Evolutionary conservation across 768 basidiomycete genomes (phyloP).

Genomic region (Xerocomus spinulosus): DNA sequence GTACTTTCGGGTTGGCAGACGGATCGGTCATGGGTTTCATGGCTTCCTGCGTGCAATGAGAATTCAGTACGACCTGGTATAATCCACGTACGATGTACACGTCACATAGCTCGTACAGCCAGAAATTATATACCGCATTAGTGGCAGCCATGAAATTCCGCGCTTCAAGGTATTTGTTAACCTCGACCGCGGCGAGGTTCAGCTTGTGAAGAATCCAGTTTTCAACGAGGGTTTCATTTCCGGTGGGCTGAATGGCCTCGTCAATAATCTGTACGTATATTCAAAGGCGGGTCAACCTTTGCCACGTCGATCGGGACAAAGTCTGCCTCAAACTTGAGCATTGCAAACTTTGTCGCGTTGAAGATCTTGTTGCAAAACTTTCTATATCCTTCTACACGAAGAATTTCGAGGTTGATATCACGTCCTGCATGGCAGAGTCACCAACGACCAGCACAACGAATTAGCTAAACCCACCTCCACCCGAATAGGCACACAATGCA

Average conservation of each 20-base stretch:
- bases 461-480: conserved; percentile 55
- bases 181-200: conserved; percentile 70
- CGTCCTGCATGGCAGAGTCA: conserved; percentile 52
- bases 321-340: conserved; percentile 85
- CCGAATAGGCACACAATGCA: conserved; percentile 90
- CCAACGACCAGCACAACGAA: not conserved
- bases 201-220: conserved; percentile 95
- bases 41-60: conserved; percentile 64
- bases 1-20: conserved; percentile 53
- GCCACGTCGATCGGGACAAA: conserved; percentile 72
- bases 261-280: conserved; percentile 3
- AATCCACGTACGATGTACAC: conserved; percentile 81
- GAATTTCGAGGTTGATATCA: conserved; percentile 95
- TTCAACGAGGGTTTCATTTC: conserved; percentile 88
- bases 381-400: conserved; percentile 95
- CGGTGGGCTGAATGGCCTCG: conserved; percentile 60
- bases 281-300: conserved; percentile 43
- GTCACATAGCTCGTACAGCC: conserved; percentile 98
- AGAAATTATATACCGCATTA: conserved; percentile 82
- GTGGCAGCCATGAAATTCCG: conserved; percentile 96
- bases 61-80: not conserved
- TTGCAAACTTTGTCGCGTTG: conserved; percentile 99
- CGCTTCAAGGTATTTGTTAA: conserved; percentile 69
- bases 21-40: conserved; percentile 98
- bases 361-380: conserved; percentile 99